Base-by-base conservation (phyloP, 108 stramenopile species). In the Cylindrotheca closterium region DNA sequence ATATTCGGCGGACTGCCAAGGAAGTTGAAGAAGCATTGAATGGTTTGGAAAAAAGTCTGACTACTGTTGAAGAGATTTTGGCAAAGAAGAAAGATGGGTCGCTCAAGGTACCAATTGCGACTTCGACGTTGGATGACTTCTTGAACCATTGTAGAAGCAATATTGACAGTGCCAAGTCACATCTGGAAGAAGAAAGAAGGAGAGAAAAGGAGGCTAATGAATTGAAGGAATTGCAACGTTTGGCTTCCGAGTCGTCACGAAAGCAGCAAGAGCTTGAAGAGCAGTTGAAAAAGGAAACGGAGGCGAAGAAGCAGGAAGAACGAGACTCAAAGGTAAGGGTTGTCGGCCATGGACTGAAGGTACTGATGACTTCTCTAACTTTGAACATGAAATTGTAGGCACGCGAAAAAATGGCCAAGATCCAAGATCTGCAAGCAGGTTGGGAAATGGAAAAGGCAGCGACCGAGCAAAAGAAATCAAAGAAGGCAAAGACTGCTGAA, bases 91-190 rank as follows among this genome's bases (percentile, higher is more conserved):
- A 73, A 37, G 85, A 88, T 30, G 86, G 84, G 3, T 47, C 55
- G 10, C 70, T 79, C 54, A 93, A 89, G 58, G 86, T 93, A 24
- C 60, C 72, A n/a, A 85, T 93, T 46, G 61, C 83, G 17, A 88
- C 82, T 1, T 78, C 81, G 12, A 85, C 81, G 67, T 58, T 93
- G 34, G 77, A 87, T 28, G 85, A 84, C 56, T 89, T 89, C 47
- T 60, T 88, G 18, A 75, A 62, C 7, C 86, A 93, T 42, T 93
- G 92, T 51, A 82, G 86, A 58, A 74, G 78, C 30, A 93, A 89
- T 64, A 93, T 93, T 69, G 84, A 86, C n/a, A 85, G 81, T 77
- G 92, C 92, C 47, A 82, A 88, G 55, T 82, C 81, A 32, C 92
- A 93, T 70, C 58, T 93, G 1, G 84, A 84, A 45, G 85, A 89